Percentiles rank a stretch among this genome's conserved stretches.
Conservation (phyloP, 2,329 filamentous ascomycete genomes). For the Emmonsiellopsis sp. region DNA sequence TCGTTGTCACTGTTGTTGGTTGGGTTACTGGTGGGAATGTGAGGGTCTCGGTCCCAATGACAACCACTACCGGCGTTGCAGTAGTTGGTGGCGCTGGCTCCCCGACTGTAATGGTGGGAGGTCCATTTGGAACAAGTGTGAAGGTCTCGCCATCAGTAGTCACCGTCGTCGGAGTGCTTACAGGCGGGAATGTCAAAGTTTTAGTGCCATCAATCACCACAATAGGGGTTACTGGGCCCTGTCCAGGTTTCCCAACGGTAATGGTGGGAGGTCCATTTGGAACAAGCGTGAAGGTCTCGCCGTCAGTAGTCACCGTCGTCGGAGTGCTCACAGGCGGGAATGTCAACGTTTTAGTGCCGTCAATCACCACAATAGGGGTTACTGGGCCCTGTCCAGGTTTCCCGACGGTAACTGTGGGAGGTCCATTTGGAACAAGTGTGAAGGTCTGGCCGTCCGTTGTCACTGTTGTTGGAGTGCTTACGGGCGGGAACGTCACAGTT, state of each 20-base stretch:
- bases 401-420: background rate
- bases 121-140: slow-evolving; percentile 1
- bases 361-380: background rate
- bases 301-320: slow-evolving; percentile 3
- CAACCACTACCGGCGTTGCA: slow-evolving; percentile 1
- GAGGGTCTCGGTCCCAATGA: slow-evolving; percentile 2
- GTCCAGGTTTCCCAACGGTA: background rate
- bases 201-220: slow-evolving; percentile 1
- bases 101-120: slow-evolving; percentile 2
- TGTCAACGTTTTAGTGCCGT: background rate
- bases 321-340: background rate
- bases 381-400: background rate
- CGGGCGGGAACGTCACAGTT: background rate
- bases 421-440: background rate
- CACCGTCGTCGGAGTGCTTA: background rate
- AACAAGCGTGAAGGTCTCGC: background rate
- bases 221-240: background rate
- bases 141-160: slow-evolving; percentile 2
- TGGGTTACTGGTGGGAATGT: slow-evolving; percentile 3
- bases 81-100: background rate
- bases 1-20: slow-evolving; percentile 3
- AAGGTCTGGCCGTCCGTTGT: background rate
- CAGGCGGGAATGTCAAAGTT: background rate
- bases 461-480: background rate
- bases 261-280: slow-evolving; percentile 4